phyloP scores from a whole-genome alignment of 2,329 filamentous ascomycete genomes.

The Aspergillus transmontanensis region DNA sequence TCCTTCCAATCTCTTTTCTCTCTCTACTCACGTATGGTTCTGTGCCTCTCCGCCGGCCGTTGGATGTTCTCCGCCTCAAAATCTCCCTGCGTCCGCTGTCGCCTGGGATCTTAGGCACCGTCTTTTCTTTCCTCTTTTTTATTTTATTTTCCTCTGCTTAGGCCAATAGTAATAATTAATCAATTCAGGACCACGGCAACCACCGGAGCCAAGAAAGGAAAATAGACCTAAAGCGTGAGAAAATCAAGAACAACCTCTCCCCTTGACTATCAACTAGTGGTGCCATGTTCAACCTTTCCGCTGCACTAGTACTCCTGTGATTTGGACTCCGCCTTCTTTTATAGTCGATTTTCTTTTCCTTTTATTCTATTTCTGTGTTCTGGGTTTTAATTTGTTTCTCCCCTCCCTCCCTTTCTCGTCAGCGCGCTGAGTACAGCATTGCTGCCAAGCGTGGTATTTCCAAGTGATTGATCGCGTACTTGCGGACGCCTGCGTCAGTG shows the following conservation, averaged over 20 bases:
- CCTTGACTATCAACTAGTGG: constrained; percentile 21
- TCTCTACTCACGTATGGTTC: constrained; percentile 3
- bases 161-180: not conserved
- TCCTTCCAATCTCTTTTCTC: constrained; percentile 10
- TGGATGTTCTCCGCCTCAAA: constrained; percentile 26
- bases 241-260: constrained; percentile 3
- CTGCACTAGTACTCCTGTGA: constrained; percentile 21
- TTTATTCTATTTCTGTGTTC: constrained; percentile 2
- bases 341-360: not conserved
- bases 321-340: constrained; percentile 19
- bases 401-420: constrained; percentile 9
- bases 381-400: not conserved
- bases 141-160: not conserved
- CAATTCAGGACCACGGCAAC: constrained; percentile 6
- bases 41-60: constrained; percentile 26
- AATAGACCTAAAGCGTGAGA: constrained; percentile 5
- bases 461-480: constrained; percentile 25
- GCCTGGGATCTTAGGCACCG: constrained; percentile 16
- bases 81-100: constrained; percentile 21
- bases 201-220: constrained; percentile 1
- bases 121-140: not conserved
- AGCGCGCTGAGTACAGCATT: constrained; percentile 23
- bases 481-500: constrained; percentile 31
- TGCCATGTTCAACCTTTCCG: constrained; percentile 25
- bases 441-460: constrained; percentile 26